Evolutionary conservation across 2,329 filamentous ascomycete genomes (phyloP), one percentile per base, ranked within the genome.

Genomic region (Claviceps fusiformis): DNA sequence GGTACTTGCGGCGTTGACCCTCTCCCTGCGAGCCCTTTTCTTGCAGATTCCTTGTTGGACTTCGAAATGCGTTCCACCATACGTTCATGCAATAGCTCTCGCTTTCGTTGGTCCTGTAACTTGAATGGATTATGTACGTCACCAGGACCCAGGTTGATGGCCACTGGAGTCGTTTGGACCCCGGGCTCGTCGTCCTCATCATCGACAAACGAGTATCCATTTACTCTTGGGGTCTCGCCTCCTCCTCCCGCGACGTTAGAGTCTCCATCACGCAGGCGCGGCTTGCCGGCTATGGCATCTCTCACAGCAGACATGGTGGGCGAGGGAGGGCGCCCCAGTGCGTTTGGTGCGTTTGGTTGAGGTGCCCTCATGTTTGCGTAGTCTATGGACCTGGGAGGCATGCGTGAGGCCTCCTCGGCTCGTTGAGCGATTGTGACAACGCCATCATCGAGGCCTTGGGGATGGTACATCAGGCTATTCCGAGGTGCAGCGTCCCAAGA

Each of bases 151-250:
- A 87, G 71, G 54, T 83, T 71, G 63, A 86, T 75, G 58, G 72
- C 59, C n/a, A 74, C 70, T 49, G 66, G 58, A 13, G 63, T 44
- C 10, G 47, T 43, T 8, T 54, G 29, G 5, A 54, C n/a, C 8
- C 68, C 63, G 1, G 64, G 61, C 17, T 73, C 72, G 17, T 76
- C 76, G 0, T 80, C 76, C 51, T 86, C 87, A 55, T 95, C 89
- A 61, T 95, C 90, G 41, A 98, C 91, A 69, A 95, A 97, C 0
- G 89, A 81, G 67, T 96, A 98, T 1, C 93, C 93, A 59, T 95
- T 95, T 0, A 97, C 88, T 2, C 89, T 80, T 0, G 92, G 93
- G 0, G 92, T 97, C 68, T 95, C 90, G 56, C 77, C 79, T 17
- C 85, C 86, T 1, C 75, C 75, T n/a, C n/a, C n/a, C 0, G 62